phyloP scores from a whole-genome alignment of 2,329 filamentous ascomycete species.

The Ascochyta clinopodiicola region DNA sequence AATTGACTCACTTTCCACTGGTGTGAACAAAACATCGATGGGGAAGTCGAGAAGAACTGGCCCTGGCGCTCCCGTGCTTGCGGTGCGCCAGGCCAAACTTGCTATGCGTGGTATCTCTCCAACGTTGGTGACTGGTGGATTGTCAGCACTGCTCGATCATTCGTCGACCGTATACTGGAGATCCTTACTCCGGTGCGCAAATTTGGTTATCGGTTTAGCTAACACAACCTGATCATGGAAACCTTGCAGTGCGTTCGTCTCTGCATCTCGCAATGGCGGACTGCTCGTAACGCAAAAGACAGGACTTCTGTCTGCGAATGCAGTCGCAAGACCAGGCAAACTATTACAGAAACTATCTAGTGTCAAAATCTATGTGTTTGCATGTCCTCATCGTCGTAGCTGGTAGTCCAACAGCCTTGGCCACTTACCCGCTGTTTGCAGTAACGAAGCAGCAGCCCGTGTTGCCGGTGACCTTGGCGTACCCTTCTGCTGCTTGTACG shows the following conservation, averaged over 20 bases:
- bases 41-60: conserved; percentile 50
- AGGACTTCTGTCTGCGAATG: conserved; percentile 54
- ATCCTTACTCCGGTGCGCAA: conserved; percentile 48
- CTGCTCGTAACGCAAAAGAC: conserved; percentile 56
- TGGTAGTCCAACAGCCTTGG: too few species aligned
- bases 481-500: conserved; percentile 57
- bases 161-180: too few species aligned
- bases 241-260: conserved; percentile 56
- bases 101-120: conserved; percentile 56
- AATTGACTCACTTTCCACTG: conserved; percentile 45
- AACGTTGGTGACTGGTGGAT: conserved; percentile 44
- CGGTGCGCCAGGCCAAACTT: conserved; percentile 50
- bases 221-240: conserved; percentile 56
- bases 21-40: conserved; percentile 53
- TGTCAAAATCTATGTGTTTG: not conserved
- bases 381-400: too few species aligned
- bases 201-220: conserved; percentile 54
- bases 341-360: conserved; percentile 53
- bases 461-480: conserved; percentile 53
- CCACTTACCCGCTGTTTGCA: conserved; percentile 55
- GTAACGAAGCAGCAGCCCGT: conserved; percentile 57
- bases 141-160: not conserved
- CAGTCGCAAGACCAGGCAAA: conserved; percentile 55
- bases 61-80: conserved; percentile 51
- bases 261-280: conserved; percentile 53